Evolutionary conservation across 768 basidiomycete species (phyloP), one percentile per base, ranked within the genome.

Genomic region (Pisolithus albus): DNA sequence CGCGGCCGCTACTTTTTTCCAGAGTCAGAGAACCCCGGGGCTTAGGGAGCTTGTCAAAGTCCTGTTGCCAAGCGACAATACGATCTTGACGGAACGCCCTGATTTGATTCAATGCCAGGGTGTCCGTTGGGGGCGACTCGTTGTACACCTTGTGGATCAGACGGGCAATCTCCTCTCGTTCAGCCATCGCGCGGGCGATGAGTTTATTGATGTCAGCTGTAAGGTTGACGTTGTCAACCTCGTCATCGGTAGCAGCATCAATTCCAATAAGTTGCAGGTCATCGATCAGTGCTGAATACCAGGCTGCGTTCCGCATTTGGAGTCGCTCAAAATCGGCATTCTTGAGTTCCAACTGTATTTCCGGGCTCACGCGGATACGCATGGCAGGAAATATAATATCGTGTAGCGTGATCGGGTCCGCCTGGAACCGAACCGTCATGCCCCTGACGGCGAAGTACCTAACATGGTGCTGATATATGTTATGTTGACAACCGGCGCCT

Each of bases 21-120:
- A 69, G 55, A 1, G 68, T 59, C 63, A 76, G 74, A 56, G 67
- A 66, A 59, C 76, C 73, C 59, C 81, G 84, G 50, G 77, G 84
- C 61, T 86, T 89, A 7, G 86, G 86, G 26, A 97, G 75, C 47
- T 83, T 81, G 59, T 92, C 88, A 58, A 95, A 92, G 63, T 97
- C 92, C 55, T 81, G 81, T 66, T 99, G 93, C 90, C 94, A 97
- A n/a, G 88, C 89, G 15, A 95, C 91, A 44, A 95, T 91, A 64
- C 86, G 87, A 59, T 95, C 92, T 70, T 97, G 95, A 43, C 93
- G 78, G 53, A 83, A 84, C 1, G 88, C 83, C 45, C 93, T 83
- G 5, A 93, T 87, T 58, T 81, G 81, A 55, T 93, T 97, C 47
- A 94, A 76, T 36, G 86, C 88, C 40, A 95, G 77, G 0, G 92